Evolutionary conservation across 108 stramenopile genomes (phyloP).

Genomic region (Fragilaria crotonensis): DNA sequence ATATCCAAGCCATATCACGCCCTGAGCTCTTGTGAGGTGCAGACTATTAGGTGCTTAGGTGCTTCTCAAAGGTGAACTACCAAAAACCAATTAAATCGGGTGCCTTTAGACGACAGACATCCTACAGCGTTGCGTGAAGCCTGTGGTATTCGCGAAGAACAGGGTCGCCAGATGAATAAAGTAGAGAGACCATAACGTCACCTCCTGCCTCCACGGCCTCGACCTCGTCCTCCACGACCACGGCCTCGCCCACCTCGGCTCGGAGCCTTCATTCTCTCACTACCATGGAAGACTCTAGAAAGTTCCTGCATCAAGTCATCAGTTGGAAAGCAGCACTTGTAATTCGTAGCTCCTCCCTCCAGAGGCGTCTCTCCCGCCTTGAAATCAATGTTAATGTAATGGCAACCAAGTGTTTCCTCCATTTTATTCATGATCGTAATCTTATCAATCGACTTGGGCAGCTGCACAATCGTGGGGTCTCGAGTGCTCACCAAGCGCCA

Average conservation of each 20-base stretch:
- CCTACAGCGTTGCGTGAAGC: too few species aligned
- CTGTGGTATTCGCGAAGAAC: too few species aligned
- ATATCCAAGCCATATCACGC: too few species aligned
- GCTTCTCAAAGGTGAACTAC: too few species aligned
- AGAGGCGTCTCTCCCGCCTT: conserved; percentile 65
- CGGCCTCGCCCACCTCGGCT: conserved; percentile 57
- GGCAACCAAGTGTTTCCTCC: conserved; percentile 63
- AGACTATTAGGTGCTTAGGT: too few species aligned
- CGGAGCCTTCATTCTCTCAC: conserved; percentile 53
- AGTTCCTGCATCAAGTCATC: conserved; percentile 61
- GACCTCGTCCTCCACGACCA: conserved; percentile 46
- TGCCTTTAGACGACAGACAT: too few species aligned
- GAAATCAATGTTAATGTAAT: conserved; percentile 72
- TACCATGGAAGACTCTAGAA: conserved; percentile 64
- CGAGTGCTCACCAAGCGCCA: conserved; percentile 71
- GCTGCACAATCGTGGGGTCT: conserved; percentile 59
- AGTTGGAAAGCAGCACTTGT: conserved; percentile 63
- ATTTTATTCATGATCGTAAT: conserved; percentile 60
- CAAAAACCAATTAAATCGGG: too few species aligned
- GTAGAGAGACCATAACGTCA: conserved; percentile 25
- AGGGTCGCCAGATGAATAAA: too few species aligned
- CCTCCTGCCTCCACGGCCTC: conserved; percentile 37
- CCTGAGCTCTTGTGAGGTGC: too few species aligned
- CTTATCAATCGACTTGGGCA: conserved; percentile 73
- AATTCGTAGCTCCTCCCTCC: conserved; percentile 42